phyloP scores from a whole-genome alignment of 306 rosid genomes.

The Cyamopsis tetragonoloba region DNA sequence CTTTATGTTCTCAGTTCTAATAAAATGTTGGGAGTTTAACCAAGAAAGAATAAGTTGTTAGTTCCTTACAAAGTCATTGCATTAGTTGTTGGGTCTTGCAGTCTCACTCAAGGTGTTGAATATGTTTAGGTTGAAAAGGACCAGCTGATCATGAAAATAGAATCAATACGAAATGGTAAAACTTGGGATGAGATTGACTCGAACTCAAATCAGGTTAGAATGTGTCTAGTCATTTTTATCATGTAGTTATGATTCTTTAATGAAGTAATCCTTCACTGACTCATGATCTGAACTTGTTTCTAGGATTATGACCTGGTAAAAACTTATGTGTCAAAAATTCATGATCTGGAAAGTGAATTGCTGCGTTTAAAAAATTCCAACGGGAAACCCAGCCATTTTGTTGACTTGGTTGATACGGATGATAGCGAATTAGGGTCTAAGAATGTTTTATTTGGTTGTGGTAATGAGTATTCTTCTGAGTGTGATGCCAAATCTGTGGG shows the following conservation, averaged over 20 bases:
- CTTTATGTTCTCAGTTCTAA: constrained; percentile 5
- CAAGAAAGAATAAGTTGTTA: constrained; percentile 7
- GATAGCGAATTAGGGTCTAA: constrained; percentile 51
- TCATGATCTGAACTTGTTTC: constrained; percentile 10
- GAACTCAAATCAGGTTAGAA: constrained; percentile 56
- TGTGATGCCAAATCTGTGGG: constrained; percentile 57
- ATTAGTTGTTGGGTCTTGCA: constrained; percentile 10
- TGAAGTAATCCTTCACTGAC: background rate
- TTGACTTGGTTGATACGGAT: constrained; percentile 61
- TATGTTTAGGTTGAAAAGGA: constrained; percentile 84
- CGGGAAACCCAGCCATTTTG: constrained; percentile 36
- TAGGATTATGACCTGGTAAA: constrained; percentile 77
- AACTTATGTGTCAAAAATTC: constrained; percentile 72
- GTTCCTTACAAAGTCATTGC: constrained; percentile 4
- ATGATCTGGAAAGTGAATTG: constrained; percentile 74
- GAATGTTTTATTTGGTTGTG: constrained; percentile 49
- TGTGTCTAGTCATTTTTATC: background rate
- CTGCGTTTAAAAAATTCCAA: constrained; percentile 39
- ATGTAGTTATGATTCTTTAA: background rate
- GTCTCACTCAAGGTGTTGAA: constrained; percentile 16
- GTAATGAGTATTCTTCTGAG: constrained; percentile 62
- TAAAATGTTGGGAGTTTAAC: constrained; percentile 9
- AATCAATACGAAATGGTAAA: constrained; percentile 74
- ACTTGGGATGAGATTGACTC: constrained; percentile 95
- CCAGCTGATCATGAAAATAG: constrained; percentile 65